Base-by-base conservation (phyloP, 2,329 filamentous ascomycete genomes). In the Stachybotrys elegans region DNA sequence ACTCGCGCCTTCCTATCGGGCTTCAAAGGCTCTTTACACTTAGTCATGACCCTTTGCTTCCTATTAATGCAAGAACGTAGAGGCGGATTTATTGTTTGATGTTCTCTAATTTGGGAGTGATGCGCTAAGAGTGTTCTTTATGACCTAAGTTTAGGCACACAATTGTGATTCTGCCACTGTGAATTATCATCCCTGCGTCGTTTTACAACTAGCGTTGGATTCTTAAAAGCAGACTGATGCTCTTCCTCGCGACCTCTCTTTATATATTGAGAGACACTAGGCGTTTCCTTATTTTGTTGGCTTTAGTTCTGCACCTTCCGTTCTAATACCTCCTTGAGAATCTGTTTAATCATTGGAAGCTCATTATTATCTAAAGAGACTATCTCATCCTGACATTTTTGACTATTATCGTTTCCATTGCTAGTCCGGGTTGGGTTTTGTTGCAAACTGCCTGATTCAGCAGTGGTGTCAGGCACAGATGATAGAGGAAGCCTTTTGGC, bases 351-450 rank as follows among this genome's bases (percentile, higher is more conserved):
- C 32, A 16, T 35, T 35, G 17, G 32, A 35, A 35, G 32, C 12
- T 35, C 17, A 17, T 35, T 17, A 35, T 35, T 16, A 35, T 35
- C 32, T 35, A 17, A 35, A 35, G 32, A 35, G 25, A 29, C 25
- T 14, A 29, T 29, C 25, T 29, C 25, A 29, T 29, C 25, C 25
- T 29, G 25, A 29, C 14, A 14, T 29, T 29, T 14, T 14, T 29
- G 25, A 35, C 32, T 35, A 35, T 35, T 9, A 35, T 35, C 32
- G 17, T 35, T 35, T 35, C 32, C 32, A 16, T 35, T 35, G 32
- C 32, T 17, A 35, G 9, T 35, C 17, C 9, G 32, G 12, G 17
- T 35, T 35, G 32, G 12, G 12, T 35, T 35, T 35, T 17, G 32
- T n/a, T 19, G 32, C 17, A 11, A 35, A 35, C 32, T 19, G 32